A percentile compares a stretch with the other conserved stretches of the same genome.
These are phyloP conservation scores for Tylopilus cervinicoccineus DNA, from an alignment of 768 basidiomycete species.

Conservation along the genomic window DNA sequence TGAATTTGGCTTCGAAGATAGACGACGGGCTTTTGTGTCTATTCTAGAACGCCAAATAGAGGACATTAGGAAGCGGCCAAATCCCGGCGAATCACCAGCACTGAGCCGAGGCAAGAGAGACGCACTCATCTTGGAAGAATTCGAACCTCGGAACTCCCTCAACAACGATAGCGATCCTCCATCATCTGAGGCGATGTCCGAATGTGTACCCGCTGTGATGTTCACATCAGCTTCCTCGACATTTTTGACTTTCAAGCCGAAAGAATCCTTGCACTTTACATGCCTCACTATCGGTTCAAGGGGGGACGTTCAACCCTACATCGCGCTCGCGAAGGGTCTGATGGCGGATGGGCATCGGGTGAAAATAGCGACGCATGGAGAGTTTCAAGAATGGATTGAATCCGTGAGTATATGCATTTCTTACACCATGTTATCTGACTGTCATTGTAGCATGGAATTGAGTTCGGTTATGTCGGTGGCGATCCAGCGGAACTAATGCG, in stretches of 20 bases:
- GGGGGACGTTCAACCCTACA: conserved; percentile 98
- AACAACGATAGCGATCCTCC: conserved; percentile 39
- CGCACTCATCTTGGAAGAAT: conserved; percentile 80
- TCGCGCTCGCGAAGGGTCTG: conserved; percentile 88
- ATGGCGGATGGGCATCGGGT: conserved; percentile 86
- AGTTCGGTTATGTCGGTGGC: conserved; percentile 90
- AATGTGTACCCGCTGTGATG: conserved; percentile 86
- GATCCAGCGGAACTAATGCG: conserved; percentile 98
- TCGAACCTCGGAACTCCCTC: conserved; percentile 50
- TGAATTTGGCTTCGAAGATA: conserved; percentile 81
- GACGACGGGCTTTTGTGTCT: conserved; percentile 71
- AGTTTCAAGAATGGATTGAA: conserved; percentile 94
- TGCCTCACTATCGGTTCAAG: conserved; percentile 95
- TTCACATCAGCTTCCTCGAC: conserved; percentile 95
- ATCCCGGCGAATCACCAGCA: conserved; percentile 38
- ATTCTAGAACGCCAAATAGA: conserved; percentile 83
- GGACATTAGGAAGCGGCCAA: conserved; percentile 49
- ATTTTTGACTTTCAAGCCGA: conserved; percentile 94
- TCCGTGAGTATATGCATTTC: conserved; percentile 52
- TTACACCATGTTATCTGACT: conserved; percentile 4
- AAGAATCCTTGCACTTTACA: conserved; percentile 80
- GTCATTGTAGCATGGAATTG: conserved; percentile 79
- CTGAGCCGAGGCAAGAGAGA: conserved; percentile 59
- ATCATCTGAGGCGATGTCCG: conserved; percentile 54
- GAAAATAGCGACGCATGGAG: conserved; percentile 91